Evolutionary conservation across 106 monocot genomes (phyloP), one percentile per base, ranked within the genome.

Genomic region (Dioscorea dumetorum): DNA sequence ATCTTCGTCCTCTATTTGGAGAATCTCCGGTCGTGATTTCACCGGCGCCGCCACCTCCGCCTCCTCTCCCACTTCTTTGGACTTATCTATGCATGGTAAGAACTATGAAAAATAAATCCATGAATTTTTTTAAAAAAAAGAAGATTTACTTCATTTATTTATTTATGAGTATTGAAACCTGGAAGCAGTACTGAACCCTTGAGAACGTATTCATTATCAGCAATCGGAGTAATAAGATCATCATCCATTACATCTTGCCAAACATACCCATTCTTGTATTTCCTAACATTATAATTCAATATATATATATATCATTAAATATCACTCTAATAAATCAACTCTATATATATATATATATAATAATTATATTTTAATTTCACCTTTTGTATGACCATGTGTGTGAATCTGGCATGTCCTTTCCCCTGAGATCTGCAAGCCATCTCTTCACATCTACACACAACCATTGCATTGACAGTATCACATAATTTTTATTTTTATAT

Each of bases 381-480:
- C 87, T 87, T 35, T 91, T 87, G 67, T 84, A 91, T 0, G 91
- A 87, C 91, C 91, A 91, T 8, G 84, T 33, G 53, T 79, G 84
- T 53, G 69, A 74, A 0, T 80, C 80, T 18, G 84, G 71, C 76
- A 87, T 79, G 51, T 84, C 78, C 62, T 79, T 87, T 17, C 91
- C 91, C 16, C 91, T 84, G 31, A 87, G 20, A 41, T 81, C 82
- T 57, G 87, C 76, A 13, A 91, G 74, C 91, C 91, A 91, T 49
- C 84, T 57, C 82, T 91, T 91, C 51, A 91, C 91, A 41, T 41
- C 41, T 41, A 41, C 6, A 41, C 41, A 28, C 28, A 28, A 28
- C 3, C 28, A 28, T 28, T 28, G 28, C 3, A 28, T 28, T n/a
- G n/a, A n/a, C n/a, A n/a, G n/a, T n/a, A n/a, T n/a, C n/a, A n/a